Conservation (phyloP, 371 early-diverging fungal species). For the Rhizopus stolonifer region DNA sequence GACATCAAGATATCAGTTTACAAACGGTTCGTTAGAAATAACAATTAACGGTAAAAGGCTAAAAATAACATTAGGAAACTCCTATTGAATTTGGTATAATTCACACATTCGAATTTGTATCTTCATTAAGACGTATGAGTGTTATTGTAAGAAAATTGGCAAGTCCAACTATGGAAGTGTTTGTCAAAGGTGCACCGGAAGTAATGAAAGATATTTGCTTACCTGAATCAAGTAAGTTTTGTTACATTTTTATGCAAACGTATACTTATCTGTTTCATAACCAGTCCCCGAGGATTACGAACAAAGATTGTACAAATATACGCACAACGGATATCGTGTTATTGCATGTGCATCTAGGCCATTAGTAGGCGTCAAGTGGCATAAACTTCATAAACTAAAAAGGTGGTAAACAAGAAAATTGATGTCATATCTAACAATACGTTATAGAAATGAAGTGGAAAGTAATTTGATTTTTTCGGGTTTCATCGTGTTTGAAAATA, state of each 20-base stretch:
- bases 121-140: slow-evolving; percentile 91
- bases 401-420: slow-evolving; percentile 24
- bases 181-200: slow-evolving; percentile 98
- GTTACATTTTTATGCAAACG: slow-evolving; percentile 14
- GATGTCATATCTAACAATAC: neutral
- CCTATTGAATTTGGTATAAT: slow-evolving; percentile 88
- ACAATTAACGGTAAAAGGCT: neutral
- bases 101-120: slow-evolving; percentile 94
- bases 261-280: slow-evolving; percentile 9
- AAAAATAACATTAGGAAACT: neutral
- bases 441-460: slow-evolving; percentile 81
- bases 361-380: slow-evolving; percentile 70
- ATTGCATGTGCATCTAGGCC: slow-evolving; percentile 88
- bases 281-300: slow-evolving; percentile 87
- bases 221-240: slow-evolving; percentile 57
- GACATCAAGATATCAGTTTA: slow-evolving; percentile 38
- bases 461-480: slow-evolving; percentile 87
- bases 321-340: slow-evolving; percentile 95
- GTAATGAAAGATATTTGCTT: slow-evolving; percentile 85
- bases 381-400: slow-evolving; percentile 77
- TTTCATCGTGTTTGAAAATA: slow-evolving; percentile 98
- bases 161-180: slow-evolving; percentile 77
- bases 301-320: slow-evolving; percentile 76
- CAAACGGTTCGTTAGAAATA: slow-evolving; percentile 20
- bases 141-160: slow-evolving; percentile 84